Base-by-base conservation (phyloP, 768 basidiomycete genomes). In the Panaeolus cyanescens region DNA sequence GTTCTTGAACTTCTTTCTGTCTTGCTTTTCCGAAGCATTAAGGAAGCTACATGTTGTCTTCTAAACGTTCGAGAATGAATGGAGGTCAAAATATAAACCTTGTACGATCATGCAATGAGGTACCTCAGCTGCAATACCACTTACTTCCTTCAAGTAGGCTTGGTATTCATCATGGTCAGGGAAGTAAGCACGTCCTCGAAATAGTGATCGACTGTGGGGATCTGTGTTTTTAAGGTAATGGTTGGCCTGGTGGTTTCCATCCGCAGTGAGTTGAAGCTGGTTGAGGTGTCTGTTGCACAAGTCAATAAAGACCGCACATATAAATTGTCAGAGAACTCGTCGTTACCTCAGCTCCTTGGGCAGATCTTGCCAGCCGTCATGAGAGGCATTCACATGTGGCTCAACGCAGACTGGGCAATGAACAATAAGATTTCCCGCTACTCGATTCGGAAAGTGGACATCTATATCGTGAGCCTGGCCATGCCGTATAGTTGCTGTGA, bases 1-100 rank as follows among this genome's bases (percentile, higher is more conserved):
- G 32, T 71, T 71, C 40, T 70, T 68, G 62, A 74, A 72, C 45
- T 72, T 71, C 60, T 66, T 70, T 13, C 60, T 34, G 34, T 71
- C 62, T 39, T 71, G 70, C 12, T 67, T 68, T 25, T 70, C 70
- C 4, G 68, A 57, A 2, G 65, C 72, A 3, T 72, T 69, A 1
- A 73, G 59, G 58, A 68, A 65, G 20, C 57, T 34, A 40, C 73
- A 74, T 1, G 60, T 63, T 6, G 62, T 63, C 45, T 66, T 69
- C 67, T 72, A 39, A 32, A 55, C 17, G 33, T 37, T 15, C n/a
- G n/a, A 32, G 31, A 40, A 22, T 32, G 32, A 59, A 20, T 10
- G 13, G 15, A 20, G 28, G 40, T 12, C 32, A 22, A 34, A 17
- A 40, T 20, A 40, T 9, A 4, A 3, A 5, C 6, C 5, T 3